Evolutionary conservation across 2,329 filamentous ascomycete genomes (phyloP), one percentile per base, ranked within the genome.

Genomic region (Alternaria metachromatica): DNA sequence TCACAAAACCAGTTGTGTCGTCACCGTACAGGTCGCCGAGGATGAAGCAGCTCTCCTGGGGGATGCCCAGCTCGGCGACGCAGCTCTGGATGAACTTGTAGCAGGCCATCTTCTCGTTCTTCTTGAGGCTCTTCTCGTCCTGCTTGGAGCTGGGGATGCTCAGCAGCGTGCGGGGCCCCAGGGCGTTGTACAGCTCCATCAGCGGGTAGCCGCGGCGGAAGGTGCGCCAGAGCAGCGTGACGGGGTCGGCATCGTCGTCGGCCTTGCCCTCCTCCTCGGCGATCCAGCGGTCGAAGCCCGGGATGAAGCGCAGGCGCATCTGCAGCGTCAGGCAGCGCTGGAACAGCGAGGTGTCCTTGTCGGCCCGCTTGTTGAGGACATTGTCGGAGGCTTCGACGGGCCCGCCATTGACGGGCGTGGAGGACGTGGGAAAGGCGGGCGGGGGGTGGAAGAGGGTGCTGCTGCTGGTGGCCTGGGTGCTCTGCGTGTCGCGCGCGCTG

Each of bases 1-100:
- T 98, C 71, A 97, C 94, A 78, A 99, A 98, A 4, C 96, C 96
- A 48, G 93, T 97, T 1, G 96, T 99, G 80, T 97, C 96, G 73
- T 94, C 93, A 58, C 93, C 93, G 80, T 96, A 94, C 49, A 98
- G 84, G 81, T 99, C 95, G 62, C 89, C 92, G 72, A 99, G 91
- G 73, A 97, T 92, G 80, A 98, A 98, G 75, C 93, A 94, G 65
- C 97, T 93, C 51, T 90, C 87, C 5, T 92, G 85, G 3, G 92
- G 88, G 57, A 97, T 91, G 60, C 90, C 88, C 55, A 98, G 85
- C 56, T 97, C 92, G 70, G 90, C 89, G 76, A 96, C 86, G 79
- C 94, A 97, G 23, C 93, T 94, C 78, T 96, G 90, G 63, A 97
- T 88, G 78, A 99, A 98, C 76, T 94, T 94, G 84, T 97, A 96